Conservation (phyloP, 148 eudicot species). For the Rhododendron vialii region DNA sequence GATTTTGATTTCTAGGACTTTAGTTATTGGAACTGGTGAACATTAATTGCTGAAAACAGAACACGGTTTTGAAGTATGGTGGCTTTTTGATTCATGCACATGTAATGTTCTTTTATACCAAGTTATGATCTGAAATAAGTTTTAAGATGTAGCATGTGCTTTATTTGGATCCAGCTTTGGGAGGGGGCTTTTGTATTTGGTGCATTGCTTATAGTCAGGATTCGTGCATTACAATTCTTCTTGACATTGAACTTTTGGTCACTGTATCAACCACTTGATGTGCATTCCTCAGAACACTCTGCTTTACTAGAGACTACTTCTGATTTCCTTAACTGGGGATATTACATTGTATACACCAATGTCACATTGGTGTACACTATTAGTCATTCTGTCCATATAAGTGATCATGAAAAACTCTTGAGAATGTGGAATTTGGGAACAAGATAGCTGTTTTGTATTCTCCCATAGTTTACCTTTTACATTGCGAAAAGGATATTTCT, state of each 20-base stretch:
- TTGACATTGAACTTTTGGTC: background rate
- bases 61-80: background rate
- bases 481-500: background rate
- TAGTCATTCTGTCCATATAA: background rate
- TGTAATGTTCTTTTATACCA: background rate
- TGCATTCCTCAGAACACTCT: background rate
- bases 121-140: background rate
- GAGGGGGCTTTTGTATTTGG: background rate
- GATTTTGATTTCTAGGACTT: background rate
- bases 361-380: background rate
- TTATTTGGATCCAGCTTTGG: background rate
- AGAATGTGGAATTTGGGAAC: background rate
- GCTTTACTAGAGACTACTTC: background rate
- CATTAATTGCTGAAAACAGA: background rate
- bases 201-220: background rate
- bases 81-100: background rate
- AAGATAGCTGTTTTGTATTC: background rate
- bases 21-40: background rate
- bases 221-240: background rate
- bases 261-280: constrained; percentile 2
- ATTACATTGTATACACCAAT: background rate
- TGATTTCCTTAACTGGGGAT: background rate
- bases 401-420: background rate
- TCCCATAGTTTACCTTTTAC: background rate
- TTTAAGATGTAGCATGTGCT: background rate